These are phyloP conservation scores for Porogramme epimiltina DNA, from an alignment of 1,284 basidiomycete genomes.

Conservation along the genomic window DNA sequence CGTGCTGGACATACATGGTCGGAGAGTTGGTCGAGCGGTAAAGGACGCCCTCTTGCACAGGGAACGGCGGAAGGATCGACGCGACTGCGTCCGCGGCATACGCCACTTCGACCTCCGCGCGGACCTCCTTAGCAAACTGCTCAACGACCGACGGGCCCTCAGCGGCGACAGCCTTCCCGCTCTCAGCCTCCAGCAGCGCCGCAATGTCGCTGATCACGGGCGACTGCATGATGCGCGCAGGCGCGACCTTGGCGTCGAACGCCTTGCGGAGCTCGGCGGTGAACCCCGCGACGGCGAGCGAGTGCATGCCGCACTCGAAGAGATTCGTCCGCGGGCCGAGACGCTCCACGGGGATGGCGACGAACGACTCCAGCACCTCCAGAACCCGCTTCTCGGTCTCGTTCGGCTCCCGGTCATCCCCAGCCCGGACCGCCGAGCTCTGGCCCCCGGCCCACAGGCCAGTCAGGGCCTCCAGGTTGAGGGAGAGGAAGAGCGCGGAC, in stretches of 20 bases:
- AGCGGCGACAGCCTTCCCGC: background rate
- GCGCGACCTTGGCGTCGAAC: conserved; percentile 34
- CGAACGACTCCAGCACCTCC: conserved; percentile 16
- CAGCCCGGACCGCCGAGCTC: background rate
- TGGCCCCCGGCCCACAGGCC: conserved; percentile 11
- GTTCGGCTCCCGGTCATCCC: conserved; percentile 12
- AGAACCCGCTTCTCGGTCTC: conserved; percentile 22
- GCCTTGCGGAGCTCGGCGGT: conserved; percentile 37
- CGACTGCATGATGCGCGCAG: conserved; percentile 44
- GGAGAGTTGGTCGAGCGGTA: conserved; percentile 41
- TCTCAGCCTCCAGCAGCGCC: conserved; percentile 20
- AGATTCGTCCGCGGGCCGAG: conserved; percentile 32
- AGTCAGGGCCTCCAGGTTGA: conserved; percentile 32
- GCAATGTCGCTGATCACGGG: conserved; percentile 39
- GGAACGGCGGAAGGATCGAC: conserved; percentile 45
- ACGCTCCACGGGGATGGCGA: conserved; percentile 14
- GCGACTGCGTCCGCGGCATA: conserved; percentile 32
- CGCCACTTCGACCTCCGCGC: conserved; percentile 28
- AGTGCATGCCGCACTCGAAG: conserved; percentile 50
- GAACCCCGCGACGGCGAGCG: conserved; percentile 42
- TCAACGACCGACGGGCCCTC: conserved; percentile 19
- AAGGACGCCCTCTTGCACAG: conserved; percentile 52
- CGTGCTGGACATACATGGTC: conserved; percentile 50
- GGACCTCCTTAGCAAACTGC: conserved; percentile 32
- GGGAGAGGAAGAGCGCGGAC: conserved; percentile 37